Evolutionary conservation across 345 rosid genomes (phyloP).

Genomic region (Draba incana): DNA sequence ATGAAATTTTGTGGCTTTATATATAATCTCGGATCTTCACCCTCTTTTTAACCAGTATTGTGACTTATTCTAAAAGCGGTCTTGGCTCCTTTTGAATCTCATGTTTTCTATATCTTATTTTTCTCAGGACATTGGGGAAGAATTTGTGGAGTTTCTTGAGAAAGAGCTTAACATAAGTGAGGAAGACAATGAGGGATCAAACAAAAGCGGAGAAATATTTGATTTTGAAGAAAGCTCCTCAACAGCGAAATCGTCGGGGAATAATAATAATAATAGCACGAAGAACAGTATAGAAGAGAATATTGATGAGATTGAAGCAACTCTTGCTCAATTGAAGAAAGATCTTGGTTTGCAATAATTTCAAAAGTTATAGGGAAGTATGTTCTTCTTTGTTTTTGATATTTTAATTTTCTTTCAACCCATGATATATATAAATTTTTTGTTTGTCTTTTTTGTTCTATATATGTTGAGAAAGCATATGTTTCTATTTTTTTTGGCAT

Average conservation of each 20-base stretch:
- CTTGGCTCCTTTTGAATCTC: slow-evolving; percentile 3
- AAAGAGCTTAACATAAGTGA: slow-evolving; percentile 82
- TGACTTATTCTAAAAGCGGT: neutral
- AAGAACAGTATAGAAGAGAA: slow-evolving; percentile 65
- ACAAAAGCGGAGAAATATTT: slow-evolving; percentile 26
- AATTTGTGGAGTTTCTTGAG: slow-evolving; percentile 89
- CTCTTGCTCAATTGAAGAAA: slow-evolving; percentile 78
- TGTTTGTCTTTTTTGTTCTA: no score
- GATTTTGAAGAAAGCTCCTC: slow-evolving; percentile 38
- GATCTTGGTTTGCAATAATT: slow-evolving; percentile 75
- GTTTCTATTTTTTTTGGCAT: no score
- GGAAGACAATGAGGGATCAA: slow-evolving; percentile 40
- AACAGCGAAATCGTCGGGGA: slow-evolving; percentile 40
- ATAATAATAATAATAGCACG: slow-evolving; percentile 33
- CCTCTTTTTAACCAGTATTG: neutral
- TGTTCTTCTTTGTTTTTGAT: neutral
- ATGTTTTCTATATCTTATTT: slow-evolving; percentile 1
- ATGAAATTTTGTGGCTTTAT: slow-evolving; percentile 6
- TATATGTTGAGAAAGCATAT: no score
- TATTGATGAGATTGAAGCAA: slow-evolving; percentile 90
- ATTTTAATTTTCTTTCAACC: neutral
- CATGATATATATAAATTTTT: no score
- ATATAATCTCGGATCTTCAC: neutral
- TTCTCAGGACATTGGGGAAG: slow-evolving; percentile 85
- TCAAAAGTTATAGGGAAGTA: slow-evolving; percentile 1